Percentiles rank a stretch among this genome's conserved stretches.
phyloP scores from a whole-genome alignment of 768 basidiomycete species.

The Royoungia palumana region DNA sequence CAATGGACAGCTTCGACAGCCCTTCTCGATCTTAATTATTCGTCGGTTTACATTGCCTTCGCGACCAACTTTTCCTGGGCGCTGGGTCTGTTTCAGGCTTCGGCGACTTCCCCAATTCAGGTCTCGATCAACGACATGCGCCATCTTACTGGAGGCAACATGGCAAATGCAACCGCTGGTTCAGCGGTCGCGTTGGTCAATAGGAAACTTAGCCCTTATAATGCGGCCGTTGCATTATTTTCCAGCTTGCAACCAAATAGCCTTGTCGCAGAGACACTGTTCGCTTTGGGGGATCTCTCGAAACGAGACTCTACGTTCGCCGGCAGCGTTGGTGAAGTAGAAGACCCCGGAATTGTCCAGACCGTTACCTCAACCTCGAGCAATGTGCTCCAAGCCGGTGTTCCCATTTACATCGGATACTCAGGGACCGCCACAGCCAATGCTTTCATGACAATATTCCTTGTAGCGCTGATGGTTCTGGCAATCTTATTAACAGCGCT shows the following conservation, averaged over 20 bases:
- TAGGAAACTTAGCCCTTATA: slow-evolving; percentile 78
- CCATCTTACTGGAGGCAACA: slow-evolving; percentile 72
- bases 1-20: slow-evolving; percentile 81
- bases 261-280: slow-evolving; percentile 8
- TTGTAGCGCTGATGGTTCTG: slow-evolving; percentile 64
- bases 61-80: slow-evolving; percentile 89
- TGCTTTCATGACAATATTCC: slow-evolving; percentile 87
- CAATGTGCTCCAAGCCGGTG: slow-evolving; percentile 72
- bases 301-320: slow-evolving; percentile 6
- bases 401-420: slow-evolving; percentile 79
- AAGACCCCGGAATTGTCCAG: slow-evolving; percentile 43
- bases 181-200: slow-evolving; percentile 76
- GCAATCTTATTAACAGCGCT: slow-evolving; percentile 55
- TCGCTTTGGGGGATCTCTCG: slow-evolving; percentile 10
- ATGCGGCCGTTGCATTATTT: slow-evolving; percentile 28
- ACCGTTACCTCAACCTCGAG: slow-evolving; percentile 60
- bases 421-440: slow-evolving; percentile 80
- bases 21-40: slow-evolving; percentile 84
- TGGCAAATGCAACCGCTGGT: slow-evolving; percentile 56
- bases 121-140: slow-evolving; percentile 79
- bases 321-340: slow-evolving; percentile 26
- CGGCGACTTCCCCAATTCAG: slow-evolving; percentile 60
- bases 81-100: slow-evolving; percentile 64
- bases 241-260: neutral
- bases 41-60: slow-evolving; percentile 76